These are phyloP conservation scores for Saccharomycopsis babjevae DNA, from an alignment of 805 yeast genomes.

Conservation along the genomic window DNA sequence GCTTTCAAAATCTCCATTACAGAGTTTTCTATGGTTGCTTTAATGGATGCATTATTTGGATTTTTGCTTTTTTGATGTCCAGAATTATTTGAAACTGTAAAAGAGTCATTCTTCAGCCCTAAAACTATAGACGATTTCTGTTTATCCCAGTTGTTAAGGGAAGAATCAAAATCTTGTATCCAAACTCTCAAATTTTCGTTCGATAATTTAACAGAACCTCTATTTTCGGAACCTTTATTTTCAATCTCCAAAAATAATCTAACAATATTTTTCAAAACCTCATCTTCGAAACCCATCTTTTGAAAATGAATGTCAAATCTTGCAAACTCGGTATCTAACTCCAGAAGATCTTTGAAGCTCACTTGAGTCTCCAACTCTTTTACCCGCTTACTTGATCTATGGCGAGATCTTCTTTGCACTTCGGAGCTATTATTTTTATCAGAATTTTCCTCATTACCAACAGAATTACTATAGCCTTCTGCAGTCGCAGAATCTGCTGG, in stretches of 20 bases:
- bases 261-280: neutral
- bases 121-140: slow-evolving; percentile 5
- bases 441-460: slow-evolving; percentile 17
- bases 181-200: neutral
- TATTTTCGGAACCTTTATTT: neutral
- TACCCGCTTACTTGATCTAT: slow-evolving; percentile 33
- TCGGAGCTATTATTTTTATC: slow-evolving; percentile 28
- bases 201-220: neutral
- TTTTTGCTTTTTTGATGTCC: neutral
- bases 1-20: neutral
- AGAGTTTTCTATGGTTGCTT: neutral
- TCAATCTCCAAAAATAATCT: slow-evolving; percentile 2
- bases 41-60: neutral
- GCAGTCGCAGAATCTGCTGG: neutral
- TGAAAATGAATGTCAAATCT: neutral
- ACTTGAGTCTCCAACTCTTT: slow-evolving; percentile 24
- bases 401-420: slow-evolving; percentile 22
- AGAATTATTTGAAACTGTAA: neutral
- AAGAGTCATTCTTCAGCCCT: neutral
- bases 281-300: neutral
- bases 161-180: slow-evolving; percentile 3
- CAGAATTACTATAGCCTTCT: neutral
- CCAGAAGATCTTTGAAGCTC: slow-evolving; percentile 1
- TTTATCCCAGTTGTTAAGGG: slow-evolving; percentile 11
- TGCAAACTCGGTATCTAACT: slow-evolving; percentile 1